Base-by-base conservation (phyloP, 352 stramenopile genomes). In the Phytophthora europaea region DNA sequence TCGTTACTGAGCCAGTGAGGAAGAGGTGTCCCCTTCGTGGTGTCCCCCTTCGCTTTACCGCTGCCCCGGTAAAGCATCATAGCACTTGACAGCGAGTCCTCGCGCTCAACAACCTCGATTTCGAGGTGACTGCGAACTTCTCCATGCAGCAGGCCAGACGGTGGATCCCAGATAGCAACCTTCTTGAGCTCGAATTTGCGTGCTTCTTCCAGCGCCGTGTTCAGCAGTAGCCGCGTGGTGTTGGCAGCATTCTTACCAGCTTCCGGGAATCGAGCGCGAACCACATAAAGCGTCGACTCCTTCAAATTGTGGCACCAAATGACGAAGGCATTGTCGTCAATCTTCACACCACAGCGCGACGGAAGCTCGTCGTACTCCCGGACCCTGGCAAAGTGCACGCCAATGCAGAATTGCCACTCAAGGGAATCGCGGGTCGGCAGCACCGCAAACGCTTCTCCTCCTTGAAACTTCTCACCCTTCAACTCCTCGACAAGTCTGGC, bases 281-380 rank as follows among this genome's bases (percentile, higher is more conserved):
- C 57, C 31, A 91, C 56, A 64, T 88, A 88, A 43, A 93, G 72
- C 61, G 80, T 83, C 33, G 73, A 79, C 48, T 80, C 82, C 65
- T 91, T 91, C 36, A 90, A 40, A 48, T 90, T 88, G 75, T 91
- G 83, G 65, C 77, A 88, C 85, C 85, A 93, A 13, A 93, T 52
- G 10, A 91, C 50, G 43, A 91, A 91, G 0, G 81, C 82, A 31
- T 88, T 74, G 40, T 75, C 45, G 34, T 67, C 71, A 33, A 89
- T 23, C 33, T 73, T 70, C 33, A 79, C 68, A 15, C 85, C 85
- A 36, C 80, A 89, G 13, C 64, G 74, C 52, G 47, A 74, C 22
- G 83, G 85, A 15, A 80, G 51, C 33, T 87, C 65, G 2, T 76
- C 31, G 55, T 82, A 79, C 15, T 57, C 57, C 33, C 75, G 73